These are phyloP conservation scores for Exophiala sp. DNA, from an alignment of 2,329 filamentous ascomycete species.

Conservation along the genomic window DNA sequence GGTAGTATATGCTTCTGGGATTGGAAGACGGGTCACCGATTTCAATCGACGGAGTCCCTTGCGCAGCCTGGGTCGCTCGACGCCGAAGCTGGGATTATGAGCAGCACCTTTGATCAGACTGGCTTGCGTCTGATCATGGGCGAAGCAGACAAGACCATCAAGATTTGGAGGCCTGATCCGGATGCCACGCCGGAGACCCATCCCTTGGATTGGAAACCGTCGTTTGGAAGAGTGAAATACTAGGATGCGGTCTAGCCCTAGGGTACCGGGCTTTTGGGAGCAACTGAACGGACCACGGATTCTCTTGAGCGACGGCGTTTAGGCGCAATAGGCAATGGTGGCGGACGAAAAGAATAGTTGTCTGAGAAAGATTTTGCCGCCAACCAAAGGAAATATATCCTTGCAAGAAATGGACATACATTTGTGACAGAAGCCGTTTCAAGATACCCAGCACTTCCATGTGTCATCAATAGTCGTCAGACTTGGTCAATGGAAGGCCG, in stretches of 20 bases:
- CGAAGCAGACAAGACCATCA: constrained; percentile 96
- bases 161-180: constrained; percentile 94
- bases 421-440: background rate
- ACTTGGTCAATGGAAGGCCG: background rate
- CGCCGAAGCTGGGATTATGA: constrained; percentile 92
- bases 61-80: constrained; percentile 92
- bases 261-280: background rate
- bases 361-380: no score
- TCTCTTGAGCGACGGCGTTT: constrained; percentile 17
- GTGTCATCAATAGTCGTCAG: background rate
- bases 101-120: constrained; percentile 83
- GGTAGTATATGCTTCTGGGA: constrained; percentile 98
- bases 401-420: background rate
- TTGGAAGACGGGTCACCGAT: constrained; percentile 93
- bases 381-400: no score
- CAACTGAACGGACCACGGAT: background rate
- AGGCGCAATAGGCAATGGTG: background rate
- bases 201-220: constrained; percentile 87
- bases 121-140: constrained; percentile 86
- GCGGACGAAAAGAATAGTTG: background rate
- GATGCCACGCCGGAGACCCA: constrained; percentile 85
- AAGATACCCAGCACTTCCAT: background rate
- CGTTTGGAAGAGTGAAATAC: constrained; percentile 68
- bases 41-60: constrained; percentile 82
- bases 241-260: constrained; percentile 33